Evolutionary conservation across 2,329 filamentous ascomycete genomes (phyloP), one percentile per base, ranked within the genome.

Genomic region (Alternaria alternata): DNA sequence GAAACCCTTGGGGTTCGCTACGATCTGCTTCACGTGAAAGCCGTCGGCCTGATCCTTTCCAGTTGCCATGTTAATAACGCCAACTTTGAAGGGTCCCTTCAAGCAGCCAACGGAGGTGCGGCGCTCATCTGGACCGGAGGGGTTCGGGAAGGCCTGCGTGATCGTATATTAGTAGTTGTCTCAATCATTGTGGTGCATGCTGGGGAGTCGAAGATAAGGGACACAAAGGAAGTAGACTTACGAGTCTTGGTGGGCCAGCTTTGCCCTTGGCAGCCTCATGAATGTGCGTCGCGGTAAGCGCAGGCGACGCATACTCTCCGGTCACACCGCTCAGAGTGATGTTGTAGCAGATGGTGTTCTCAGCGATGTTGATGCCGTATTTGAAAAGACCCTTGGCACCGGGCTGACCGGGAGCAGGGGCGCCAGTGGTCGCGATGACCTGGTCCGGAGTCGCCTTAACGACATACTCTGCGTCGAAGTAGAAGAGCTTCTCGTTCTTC

Each of bases 231-330:
- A n/a, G n/a, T n/a, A n/a, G n/a, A n/a, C 59, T 57, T 62, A 64
- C 84, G 44, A 83, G 68, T 67, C 84, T 79, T 54, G 85, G 85
- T 38, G 85, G 84, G 7, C 85, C 85, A 20, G 80, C 67, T 51
- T 73, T 75, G 62, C 84, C 84, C 57, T 74, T 76, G 22, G 66
- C 70, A 7, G 75, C 84, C 72, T 86, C 76, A 74, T 87, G 85
- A 63, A 87, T 83, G 72, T 87, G 85, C 1, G 85, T 87, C 18
- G 85, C 83, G 7, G 84, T 85, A 28, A 72, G 66, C 43, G 85
- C 85, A 0, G 80, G 78, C 7, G 84, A 86, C 65, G 80, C 69
- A 70, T 85, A 87, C 3, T 82, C 74, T 54, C 85, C 85, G 22
- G 76, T 77, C 70, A 87, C 83, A 60, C 78, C 79, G 43, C 77